Conservation (phyloP, 805 yeast species). For the Pichia rugopelliculosa region DNA sequence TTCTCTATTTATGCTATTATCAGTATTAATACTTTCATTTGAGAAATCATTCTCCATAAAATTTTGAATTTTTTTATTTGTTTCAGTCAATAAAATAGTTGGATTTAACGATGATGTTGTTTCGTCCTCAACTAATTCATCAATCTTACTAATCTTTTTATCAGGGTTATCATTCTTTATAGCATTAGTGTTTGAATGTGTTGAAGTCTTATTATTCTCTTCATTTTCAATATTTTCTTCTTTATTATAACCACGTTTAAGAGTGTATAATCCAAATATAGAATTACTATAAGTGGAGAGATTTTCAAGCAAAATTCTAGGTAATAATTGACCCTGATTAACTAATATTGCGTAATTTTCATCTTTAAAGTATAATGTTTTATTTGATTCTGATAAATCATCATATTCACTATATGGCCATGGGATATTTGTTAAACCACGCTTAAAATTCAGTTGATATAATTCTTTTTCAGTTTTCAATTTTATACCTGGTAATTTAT, state of each 20-base stretch:
- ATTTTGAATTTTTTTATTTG: constrained; percentile 32
- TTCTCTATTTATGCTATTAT: constrained; percentile 33
- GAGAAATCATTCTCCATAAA: constrained; percentile 45
- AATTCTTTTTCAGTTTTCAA: constrained; percentile 20
- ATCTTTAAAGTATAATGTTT: constrained; percentile 24
- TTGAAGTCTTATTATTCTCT: constrained; percentile 2
- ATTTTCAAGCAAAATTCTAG: constrained; percentile 23
- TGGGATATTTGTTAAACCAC: not conserved
- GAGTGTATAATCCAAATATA: constrained; percentile 39
- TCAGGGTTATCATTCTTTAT: not conserved
- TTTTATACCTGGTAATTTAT: constrained; percentile 9
- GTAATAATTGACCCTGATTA: constrained; percentile 21
- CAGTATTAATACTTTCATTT: constrained; percentile 37
- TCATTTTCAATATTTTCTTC: constrained; percentile 4
- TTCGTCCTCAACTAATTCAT: not conserved
- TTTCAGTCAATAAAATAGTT: constrained; percentile 2
- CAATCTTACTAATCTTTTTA: not conserved
- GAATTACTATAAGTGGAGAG: constrained; percentile 20
- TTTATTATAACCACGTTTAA: constrained; percentile 41
- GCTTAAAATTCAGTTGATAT: constrained; percentile 18
- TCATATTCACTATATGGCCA: constrained; percentile 24
- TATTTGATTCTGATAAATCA: constrained; percentile 21
- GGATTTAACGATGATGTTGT: not conserved
- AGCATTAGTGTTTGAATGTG: not conserved
- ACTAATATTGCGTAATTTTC: constrained; percentile 19